Base-by-base conservation (phyloP, 2,329 filamentous ascomycete genomes). In the Cadophora malorum region DNA sequence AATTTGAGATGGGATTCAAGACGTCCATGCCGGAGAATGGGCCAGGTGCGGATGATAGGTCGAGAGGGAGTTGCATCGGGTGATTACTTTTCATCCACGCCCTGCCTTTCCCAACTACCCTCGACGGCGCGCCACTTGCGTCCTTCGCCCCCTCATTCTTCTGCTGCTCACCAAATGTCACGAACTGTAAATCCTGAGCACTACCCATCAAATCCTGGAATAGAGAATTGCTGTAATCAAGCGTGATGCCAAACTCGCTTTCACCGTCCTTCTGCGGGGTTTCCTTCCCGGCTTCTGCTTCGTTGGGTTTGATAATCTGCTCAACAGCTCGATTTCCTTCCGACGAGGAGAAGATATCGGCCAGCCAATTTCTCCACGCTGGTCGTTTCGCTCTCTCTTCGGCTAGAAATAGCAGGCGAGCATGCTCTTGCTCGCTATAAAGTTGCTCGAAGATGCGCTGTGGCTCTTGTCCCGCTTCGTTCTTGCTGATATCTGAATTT, bases 351-450 rank as follows among this genome's bases (percentile, higher is more conserved):
- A 63, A 21, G 19, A 53, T 16, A 31, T 47, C 64, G 33, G 59
- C 8, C 14, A 69, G 16, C 65, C 61, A 69, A n/a, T 81, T 78
- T 59, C 77, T 77, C 73, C 78, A 76, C 16, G 35, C 35, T 33
- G 61, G 25, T 3, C n/a, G 19, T 58, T 47, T 58, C 21, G 35
- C 33, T 41, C 21, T 21, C 0, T 49, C 25, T 23, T 47, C 28
- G 1, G 25, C 33, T 8, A 52, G n/a, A 5, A 41, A 50, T 12
- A 50, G 28, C 6, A 50, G n/a, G 41, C 86, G 79, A 55, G 82
- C 75, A 59, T 82, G 82, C 74, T 87, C 85, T 73, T 87, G 85
- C 55, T 83, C 80, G 25, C 82, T 84, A 66, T 82, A 86, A 50
- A 88, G 81, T 66, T 83, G 80, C 4, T 83, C 80, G 63, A 87